Evolutionary conservation across 495 filamentous ascomycete genomes (phyloP).

Genomic region (Penicillium paxilli): DNA sequence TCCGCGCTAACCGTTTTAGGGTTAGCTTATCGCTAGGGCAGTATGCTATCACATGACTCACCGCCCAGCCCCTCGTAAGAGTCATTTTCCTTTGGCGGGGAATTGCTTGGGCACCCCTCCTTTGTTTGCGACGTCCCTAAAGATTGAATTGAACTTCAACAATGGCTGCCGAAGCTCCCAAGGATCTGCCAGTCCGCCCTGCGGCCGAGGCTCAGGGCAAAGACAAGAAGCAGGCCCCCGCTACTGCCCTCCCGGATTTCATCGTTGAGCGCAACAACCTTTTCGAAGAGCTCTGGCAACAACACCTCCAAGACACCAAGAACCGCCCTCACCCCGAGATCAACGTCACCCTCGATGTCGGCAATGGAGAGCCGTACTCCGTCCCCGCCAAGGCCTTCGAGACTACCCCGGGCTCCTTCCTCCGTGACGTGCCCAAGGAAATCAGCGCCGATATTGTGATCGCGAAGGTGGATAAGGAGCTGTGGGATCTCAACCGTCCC

Average conservation of each 20-base stretch:
- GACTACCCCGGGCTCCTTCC: constrained; percentile 53
- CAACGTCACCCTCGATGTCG: constrained; percentile 50
- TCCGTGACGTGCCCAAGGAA: constrained; percentile 54
- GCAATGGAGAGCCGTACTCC: constrained; percentile 42
- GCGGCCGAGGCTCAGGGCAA: constrained; percentile 33
- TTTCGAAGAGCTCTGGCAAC: constrained; percentile 84
- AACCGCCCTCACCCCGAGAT: constrained; percentile 48
- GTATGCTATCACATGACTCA: too few relatives aligned
- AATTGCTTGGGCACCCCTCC: too few relatives aligned
- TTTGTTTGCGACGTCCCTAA: too few relatives aligned
- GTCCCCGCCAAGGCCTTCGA: constrained; percentile 53
- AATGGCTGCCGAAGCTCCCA: constrained; percentile 43
- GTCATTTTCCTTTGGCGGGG: too few relatives aligned
- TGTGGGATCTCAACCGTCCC: constrained; percentile 93
- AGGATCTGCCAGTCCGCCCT: constrained; percentile 43
- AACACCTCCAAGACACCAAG: constrained; percentile 70
- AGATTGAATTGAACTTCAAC: too few relatives aligned
- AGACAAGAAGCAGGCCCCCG: constrained; percentile 28
- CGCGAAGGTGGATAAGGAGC: constrained; percentile 73
- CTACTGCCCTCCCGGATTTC: constrained; percentile 65
- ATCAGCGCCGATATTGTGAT: constrained; percentile 62
- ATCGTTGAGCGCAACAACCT: constrained; percentile 79
- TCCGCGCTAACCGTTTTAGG: too few relatives aligned
- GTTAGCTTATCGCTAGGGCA: too few relatives aligned
- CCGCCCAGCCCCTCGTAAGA: too few relatives aligned